Evolutionary conservation across 2,329 filamentous ascomycete genomes (phyloP), one percentile per base, ranked within the genome.

Genomic region (Claviceps sp.): DNA sequence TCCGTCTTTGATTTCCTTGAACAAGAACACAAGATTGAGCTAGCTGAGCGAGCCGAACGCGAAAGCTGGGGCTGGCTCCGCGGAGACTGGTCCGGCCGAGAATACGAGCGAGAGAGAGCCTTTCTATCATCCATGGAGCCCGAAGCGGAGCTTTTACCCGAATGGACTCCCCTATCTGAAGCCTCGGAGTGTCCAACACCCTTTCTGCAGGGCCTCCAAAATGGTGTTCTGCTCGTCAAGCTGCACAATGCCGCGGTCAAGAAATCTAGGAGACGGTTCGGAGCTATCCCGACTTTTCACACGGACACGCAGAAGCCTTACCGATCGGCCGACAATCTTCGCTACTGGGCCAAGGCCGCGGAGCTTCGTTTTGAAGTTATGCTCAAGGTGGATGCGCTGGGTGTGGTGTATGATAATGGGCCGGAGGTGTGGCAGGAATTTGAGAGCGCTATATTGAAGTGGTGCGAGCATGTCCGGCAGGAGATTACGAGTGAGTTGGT

Each of bases 281-380:
- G 90, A 50, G 81, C 87, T 56, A 96, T 98, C 63, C 88, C 88
- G 53, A 78, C 79, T 9, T 96, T 85, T 67, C 93, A 97, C 66
- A 84, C 82, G n/a, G 89, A 98, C 66, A 91, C 93, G 9, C 84
- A 82, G 55, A 97, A 97, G 69, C 93, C 93, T 0, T 98, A 98
- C 66, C 85, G 93, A 48, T 84, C 84, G 56, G 88, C 90, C 3
- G 93, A 98, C 60, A 98, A 98, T 65, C 75, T 98, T 55, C 81
- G 89, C 42, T 98, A 86, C 73, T 98, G 93, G 91, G 79, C 86
- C 68, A 98, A 98, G 72, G 93, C 91, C 1, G 89, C 90, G 7
- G 90, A 98, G 70, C 75, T 97, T 54, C 82, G 93, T 52, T 98
- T 91, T 84, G 93, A 97, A 68, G 79, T 90, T 41, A 78, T 86